Evolutionary conservation across 331 rosid species (phyloP).

Genomic region (Quercus lobata): DNA sequence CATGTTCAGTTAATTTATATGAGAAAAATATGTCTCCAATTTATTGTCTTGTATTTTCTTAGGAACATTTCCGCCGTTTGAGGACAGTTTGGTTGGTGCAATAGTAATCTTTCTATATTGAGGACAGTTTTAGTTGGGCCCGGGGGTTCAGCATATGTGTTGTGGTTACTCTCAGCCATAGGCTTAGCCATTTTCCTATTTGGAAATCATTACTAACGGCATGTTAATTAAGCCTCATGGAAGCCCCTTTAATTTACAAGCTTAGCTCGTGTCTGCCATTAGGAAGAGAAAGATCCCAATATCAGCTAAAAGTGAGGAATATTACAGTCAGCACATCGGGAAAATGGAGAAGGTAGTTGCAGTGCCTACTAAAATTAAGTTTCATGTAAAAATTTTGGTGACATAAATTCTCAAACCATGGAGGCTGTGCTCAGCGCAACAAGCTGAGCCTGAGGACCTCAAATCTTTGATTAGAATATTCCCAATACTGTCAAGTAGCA

Average conservation of each 20-base stretch:
- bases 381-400: slow-evolving; percentile 7
- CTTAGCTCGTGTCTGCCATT: slow-evolving; percentile 40
- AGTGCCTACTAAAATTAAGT: not conserved
- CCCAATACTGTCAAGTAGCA: slow-evolving; percentile 43
- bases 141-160: slow-evolving; percentile 38
- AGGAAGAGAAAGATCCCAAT: slow-evolving; percentile 36
- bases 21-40: too few species aligned
- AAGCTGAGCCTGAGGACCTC: slow-evolving; percentile 51
- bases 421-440: slow-evolving; percentile 50
- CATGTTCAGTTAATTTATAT: too few species aligned
- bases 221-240: slow-evolving; percentile 22
- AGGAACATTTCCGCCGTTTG: too few species aligned
- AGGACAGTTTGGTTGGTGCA: not conserved
- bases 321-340: slow-evolving; percentile 21
- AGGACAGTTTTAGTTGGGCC: slow-evolving; percentile 48
- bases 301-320: slow-evolving; percentile 22
- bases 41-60: too few species aligned
- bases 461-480: slow-evolving; percentile 39
- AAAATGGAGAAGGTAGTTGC: not conserved
- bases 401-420: slow-evolving; percentile 33
- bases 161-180: slow-evolving; percentile 8
- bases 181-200: slow-evolving; percentile 26
- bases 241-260: slow-evolving; percentile 32
- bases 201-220: slow-evolving; percentile 38
- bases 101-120: slow-evolving; percentile 36